Evolutionary conservation across 345 rosid genomes (phyloP).

Genomic region (Murraya paniculata): DNA sequence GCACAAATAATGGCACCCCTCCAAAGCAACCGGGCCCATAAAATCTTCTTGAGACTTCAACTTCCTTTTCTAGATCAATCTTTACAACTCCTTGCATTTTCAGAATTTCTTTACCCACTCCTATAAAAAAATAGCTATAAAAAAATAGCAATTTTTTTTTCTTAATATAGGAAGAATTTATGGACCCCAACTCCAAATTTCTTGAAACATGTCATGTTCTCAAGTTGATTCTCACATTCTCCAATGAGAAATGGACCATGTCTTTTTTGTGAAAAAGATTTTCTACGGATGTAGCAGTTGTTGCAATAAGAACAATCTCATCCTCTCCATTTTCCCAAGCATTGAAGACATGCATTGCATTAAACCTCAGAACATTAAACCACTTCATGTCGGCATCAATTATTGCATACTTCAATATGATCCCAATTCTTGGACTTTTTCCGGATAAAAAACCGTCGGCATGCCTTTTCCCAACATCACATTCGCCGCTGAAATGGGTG

Average conservation of each 20-base stretch:
- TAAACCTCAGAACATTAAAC: slow-evolving; percentile 13
- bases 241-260: slow-evolving; percentile 7
- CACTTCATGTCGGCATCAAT: slow-evolving; percentile 17
- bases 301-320: slow-evolving; percentile 22
- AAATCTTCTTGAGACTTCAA: slow-evolving; percentile 18
- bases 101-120: slow-evolving; percentile 1
- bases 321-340: slow-evolving; percentile 24
- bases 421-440: slow-evolving; percentile 18
- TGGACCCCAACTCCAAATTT: slow-evolving; percentile 20
- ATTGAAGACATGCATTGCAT: slow-evolving; percentile 19
- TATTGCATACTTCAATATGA: slow-evolving; percentile 17
- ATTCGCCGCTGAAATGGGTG: not conserved
- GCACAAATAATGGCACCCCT: slow-evolving; percentile 30
- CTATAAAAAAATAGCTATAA: slow-evolving; percentile 7
- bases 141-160: slow-evolving; percentile 11
- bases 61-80: slow-evolving; percentile 18
- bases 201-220: slow-evolving; percentile 8
- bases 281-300: not conserved
- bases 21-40: slow-evolving; percentile 24
- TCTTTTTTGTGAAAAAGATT: not conserved
- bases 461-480: slow-evolving; percentile 14
- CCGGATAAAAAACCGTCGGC: not conserved
- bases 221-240: slow-evolving; percentile 19
- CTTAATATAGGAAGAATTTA: slow-evolving; percentile 15
- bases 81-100: slow-evolving; percentile 25